These are phyloP conservation scores for Paxillus rubicundulus DNA, from an alignment of 768 basidiomycete species.

Conservation along the genomic window DNA sequence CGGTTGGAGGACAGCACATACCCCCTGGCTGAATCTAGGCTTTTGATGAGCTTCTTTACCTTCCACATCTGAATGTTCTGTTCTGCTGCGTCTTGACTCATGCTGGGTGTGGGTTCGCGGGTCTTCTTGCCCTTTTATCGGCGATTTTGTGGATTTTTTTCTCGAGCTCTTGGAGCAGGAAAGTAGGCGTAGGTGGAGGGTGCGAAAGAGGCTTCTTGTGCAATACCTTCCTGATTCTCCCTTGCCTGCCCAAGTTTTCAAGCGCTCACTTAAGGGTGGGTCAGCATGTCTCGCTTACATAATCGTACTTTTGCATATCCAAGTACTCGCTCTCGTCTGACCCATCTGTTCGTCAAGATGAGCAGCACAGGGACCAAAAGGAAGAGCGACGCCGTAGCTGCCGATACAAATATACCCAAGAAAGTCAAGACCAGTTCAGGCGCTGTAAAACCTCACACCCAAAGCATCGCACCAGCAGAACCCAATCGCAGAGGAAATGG, in stretches of 20 bases:
- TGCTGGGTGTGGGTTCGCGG: conserved; percentile 41
- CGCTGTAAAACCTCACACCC: not conserved
- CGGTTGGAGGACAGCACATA: conserved; percentile 10
- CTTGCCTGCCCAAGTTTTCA: not conserved
- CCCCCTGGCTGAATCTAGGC: conserved; percentile 80
- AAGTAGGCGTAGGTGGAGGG: conserved; percentile 21
- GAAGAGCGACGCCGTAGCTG: conserved; percentile 15
- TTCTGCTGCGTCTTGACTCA: conserved; percentile 85
- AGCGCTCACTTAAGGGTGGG: conserved; percentile 24
- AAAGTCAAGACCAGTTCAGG: conserved; percentile 12
- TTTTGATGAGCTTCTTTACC: conserved; percentile 98
- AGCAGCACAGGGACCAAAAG: conserved; percentile 1
- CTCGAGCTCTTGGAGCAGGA: conserved; percentile 17
- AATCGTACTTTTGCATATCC: too few relatives aligned
- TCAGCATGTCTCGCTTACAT: too few relatives aligned
- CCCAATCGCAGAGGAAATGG: not conserved
- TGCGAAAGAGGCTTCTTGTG: not conserved
- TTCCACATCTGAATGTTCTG: conserved; percentile 99
- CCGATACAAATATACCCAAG: conserved; percentile 9
- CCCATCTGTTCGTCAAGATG: not conserved
- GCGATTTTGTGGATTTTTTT: conserved; percentile 8
- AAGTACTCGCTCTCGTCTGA: too few relatives aligned
- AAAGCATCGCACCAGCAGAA: not conserved
- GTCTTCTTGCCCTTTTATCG: conserved; percentile 11
- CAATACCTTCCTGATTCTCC: conserved; percentile 1